Evolutionary conservation across 2,329 filamentous ascomycete genomes (phyloP).

Genomic region (Epichloe gansuensis): DNA sequence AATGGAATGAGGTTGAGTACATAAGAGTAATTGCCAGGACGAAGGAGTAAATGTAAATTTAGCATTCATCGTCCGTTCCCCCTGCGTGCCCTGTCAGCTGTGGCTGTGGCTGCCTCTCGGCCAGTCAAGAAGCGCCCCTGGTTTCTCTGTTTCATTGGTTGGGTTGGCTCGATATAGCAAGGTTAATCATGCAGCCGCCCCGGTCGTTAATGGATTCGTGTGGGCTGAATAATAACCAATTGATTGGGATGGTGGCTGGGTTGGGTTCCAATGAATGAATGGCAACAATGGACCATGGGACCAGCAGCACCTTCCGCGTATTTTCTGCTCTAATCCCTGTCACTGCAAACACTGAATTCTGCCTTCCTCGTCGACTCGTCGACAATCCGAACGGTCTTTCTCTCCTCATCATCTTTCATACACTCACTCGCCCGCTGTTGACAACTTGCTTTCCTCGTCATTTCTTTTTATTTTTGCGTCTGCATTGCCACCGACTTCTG

Average conservation of each 20-base stretch:
- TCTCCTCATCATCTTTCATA: constrained; percentile 1
- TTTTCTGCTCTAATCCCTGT: background rate
- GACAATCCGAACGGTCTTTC: background rate
- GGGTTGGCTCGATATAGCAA: background rate
- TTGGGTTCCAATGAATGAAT: background rate
- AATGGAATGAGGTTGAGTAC: background rate
- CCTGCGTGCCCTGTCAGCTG: too few species aligned
- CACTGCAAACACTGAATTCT: background rate
- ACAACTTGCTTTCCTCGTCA: background rate
- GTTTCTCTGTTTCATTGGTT: background rate
- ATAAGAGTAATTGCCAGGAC: too few species aligned
- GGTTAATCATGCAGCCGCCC: background rate
- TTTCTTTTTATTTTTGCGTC: background rate
- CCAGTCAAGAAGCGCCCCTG: background rate
- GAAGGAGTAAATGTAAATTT: too few species aligned
- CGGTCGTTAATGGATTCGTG: background rate
- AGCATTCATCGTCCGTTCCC: too few species aligned
- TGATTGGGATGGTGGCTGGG: background rate
- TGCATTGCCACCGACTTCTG: background rate
- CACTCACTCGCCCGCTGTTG: constrained; percentile 1
- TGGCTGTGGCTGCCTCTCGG: background rate
- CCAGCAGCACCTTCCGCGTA: too few species aligned
- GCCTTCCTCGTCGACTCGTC: background rate
- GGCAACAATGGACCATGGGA: too few species aligned
- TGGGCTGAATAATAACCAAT: background rate